These are phyloP conservation scores for Seminavis robusta DNA, from an alignment of 108 stramenopile genomes.

Conservation along the genomic window DNA sequence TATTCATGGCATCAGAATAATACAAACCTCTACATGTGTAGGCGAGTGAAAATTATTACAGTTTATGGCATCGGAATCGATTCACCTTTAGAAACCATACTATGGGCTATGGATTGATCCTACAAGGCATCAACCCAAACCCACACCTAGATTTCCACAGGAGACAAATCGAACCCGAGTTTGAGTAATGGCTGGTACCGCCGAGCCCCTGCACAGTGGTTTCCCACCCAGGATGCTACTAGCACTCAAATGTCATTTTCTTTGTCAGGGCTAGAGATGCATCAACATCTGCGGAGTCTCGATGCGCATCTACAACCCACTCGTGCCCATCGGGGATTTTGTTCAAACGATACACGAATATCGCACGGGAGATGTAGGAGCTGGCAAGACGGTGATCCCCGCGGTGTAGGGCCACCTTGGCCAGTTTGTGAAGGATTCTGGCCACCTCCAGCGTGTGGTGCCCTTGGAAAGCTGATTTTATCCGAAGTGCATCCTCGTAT, in stretches of 20 bases:
- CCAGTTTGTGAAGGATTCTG: constrained; percentile 77
- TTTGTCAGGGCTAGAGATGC: constrained; percentile 54
- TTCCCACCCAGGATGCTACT: too few species aligned
- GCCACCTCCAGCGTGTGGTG: constrained; percentile 71
- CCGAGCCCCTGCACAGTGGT: too few species aligned
- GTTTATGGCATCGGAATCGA: too few species aligned
- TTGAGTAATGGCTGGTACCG: too few species aligned
- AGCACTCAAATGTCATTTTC: neutral
- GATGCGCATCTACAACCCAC: constrained; percentile 71
- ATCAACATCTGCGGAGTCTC: constrained; percentile 78
- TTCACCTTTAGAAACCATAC: too few species aligned
- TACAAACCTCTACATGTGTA: too few species aligned
- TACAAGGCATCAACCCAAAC: too few species aligned
- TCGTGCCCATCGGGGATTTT: constrained; percentile 59
- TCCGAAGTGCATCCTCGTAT: constrained; percentile 69
- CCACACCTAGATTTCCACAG: too few species aligned
- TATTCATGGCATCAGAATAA: too few species aligned
- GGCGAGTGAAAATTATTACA: too few species aligned
- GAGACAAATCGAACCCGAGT: too few species aligned
- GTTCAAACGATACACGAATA: constrained; percentile 65
- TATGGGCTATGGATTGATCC: too few species aligned
- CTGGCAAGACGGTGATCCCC: constrained; percentile 55
- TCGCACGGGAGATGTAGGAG: constrained; percentile 47
- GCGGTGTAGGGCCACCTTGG: constrained; percentile 45
- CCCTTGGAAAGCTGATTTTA: constrained; percentile 42